Base-by-base conservation (phyloP, 2,329 filamentous ascomycete species). In the Epichloe hybrida region DNA sequence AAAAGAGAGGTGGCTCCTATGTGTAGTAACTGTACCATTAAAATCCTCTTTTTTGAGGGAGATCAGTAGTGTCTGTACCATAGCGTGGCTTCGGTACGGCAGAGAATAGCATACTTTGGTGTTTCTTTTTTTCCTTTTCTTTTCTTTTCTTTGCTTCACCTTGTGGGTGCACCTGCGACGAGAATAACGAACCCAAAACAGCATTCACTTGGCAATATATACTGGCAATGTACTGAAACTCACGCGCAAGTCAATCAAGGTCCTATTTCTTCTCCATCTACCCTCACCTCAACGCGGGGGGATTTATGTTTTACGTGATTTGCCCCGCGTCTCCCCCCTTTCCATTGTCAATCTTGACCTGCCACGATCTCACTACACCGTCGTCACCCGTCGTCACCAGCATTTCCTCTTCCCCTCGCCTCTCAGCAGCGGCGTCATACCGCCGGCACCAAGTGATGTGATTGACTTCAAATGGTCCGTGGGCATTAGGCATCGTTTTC, bases 401-500 rank as follows among this genome's bases (percentile, higher is more conserved):
- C 64, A 96, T 84, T 69, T 97, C 91, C 59, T 95, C 88, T 23
- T 72, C 65, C 3, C 74, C 73, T 50, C 66, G 74, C 55, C 69
- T 73, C 62, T 75, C 75, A 1, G 68, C 67, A 1, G 71, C 83
- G 47, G 74, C 73, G 64, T 95, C 89, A 52, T 80, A 85, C 51
- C 90, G 76, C 58, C 76, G 79, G 57, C 88, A 89, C 93, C 93
- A 98, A 2, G 80, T 81, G 46, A 93, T 77, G 66, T 96, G 89
- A 61, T 98, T 98, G 56, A 97, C 77, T 68, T 98, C 93, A 62
- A 91, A 96, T 2, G 94, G 87, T 1, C 88, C 90, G 64, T 98
- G 93, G 2, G 84, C 87, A 36, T 83, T 83, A 46, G 83, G 74
- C 1, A 86, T 63, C n/a, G 78, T 77, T 0, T 81, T 79, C 15